Conservation (phyloP, 2,329 filamentous ascomycete genomes). For the Cladorrhinum sp. region DNA sequence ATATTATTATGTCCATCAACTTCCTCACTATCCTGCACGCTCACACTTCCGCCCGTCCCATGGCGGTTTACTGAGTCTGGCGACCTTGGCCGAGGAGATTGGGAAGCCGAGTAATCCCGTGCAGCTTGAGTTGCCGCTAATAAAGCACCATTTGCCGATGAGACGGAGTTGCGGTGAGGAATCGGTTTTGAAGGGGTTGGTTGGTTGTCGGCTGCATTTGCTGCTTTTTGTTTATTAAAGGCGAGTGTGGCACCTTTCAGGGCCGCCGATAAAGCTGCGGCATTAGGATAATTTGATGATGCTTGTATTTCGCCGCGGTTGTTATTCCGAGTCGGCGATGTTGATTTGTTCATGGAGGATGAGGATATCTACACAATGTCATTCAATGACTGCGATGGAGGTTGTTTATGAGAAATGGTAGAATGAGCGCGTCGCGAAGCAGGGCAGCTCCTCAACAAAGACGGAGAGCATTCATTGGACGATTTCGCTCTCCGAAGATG, state of each 20-base stretch:
- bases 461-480: neutral
- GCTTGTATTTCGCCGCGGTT: slow-evolving; percentile 1
- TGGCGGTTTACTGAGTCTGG: slow-evolving; percentile 11
- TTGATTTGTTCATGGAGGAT: slow-evolving; percentile 17
- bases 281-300: slow-evolving; percentile 10
- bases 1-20: slow-evolving; percentile 18
- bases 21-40: slow-evolving; percentile 17
- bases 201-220: slow-evolving; percentile 7
- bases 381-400: neutral
- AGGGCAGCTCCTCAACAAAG: neutral
- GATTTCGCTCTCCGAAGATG: neutral
- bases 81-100: slow-evolving; percentile 23
- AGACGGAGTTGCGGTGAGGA: slow-evolving; percentile 10
- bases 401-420: neutral
- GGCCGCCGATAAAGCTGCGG: slow-evolving; percentile 33
- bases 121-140: slow-evolving; percentile 36
- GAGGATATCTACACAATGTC: neutral
- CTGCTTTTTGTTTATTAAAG: slow-evolving; percentile 36
- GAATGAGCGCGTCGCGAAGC: neutral
- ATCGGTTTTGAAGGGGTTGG: slow-evolving; percentile 4
- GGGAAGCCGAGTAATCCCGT: slow-evolving; percentile 31
- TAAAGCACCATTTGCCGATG: slow-evolving; percentile 20
- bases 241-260: slow-evolving; percentile 55
- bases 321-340: slow-evolving; percentile 13
- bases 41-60: slow-evolving; percentile 14